Conservation (phyloP, 176 grass and related monocot genomes). For the Alloteropsis semialata region DNA sequence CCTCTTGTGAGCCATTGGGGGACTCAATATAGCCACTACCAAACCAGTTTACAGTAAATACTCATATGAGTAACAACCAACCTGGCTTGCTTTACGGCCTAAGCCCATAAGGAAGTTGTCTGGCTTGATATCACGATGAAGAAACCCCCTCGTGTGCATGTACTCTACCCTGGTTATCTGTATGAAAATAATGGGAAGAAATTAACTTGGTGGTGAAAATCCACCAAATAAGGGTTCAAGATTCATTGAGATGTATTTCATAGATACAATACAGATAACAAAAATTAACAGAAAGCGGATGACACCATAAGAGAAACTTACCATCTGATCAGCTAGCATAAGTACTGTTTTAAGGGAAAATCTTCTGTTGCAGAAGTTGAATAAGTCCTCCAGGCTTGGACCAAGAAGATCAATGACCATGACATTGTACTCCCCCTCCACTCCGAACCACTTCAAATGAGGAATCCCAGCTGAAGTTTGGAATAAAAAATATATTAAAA, state of each 20-base stretch:
- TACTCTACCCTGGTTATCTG: constrained; percentile 88
- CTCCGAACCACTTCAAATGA: constrained; percentile 81
- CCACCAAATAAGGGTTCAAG: neutral
- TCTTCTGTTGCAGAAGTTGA: constrained; percentile 83
- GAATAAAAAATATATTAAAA: constrained; percentile 25
- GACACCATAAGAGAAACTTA: constrained; percentile 14
- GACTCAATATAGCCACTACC: constrained; percentile 11
- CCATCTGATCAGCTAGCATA: constrained; percentile 87
- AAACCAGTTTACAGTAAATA: constrained; percentile 11
- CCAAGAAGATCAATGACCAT: constrained; percentile 98
- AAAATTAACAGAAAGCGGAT: constrained; percentile 15
- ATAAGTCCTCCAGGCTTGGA: constrained; percentile 79
- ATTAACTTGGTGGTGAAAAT: constrained; percentile 9
- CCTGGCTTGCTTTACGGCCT: constrained; percentile 83
- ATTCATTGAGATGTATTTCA: neutral
- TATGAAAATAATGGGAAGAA: constrained; percentile 17
- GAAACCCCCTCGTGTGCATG: constrained; percentile 90
- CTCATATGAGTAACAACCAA: constrained; percentile 31
- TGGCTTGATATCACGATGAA: constrained; percentile 95
- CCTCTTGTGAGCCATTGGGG: constrained; percentile 3
- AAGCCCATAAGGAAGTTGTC: constrained; percentile 92
- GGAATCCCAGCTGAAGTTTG: constrained; percentile 75
- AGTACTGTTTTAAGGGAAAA: constrained; percentile 92
- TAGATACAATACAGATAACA: constrained; percentile 4
- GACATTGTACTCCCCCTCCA: constrained; percentile 91